Conservation (phyloP, 148 eudicot species). For the Gaultheria prostrata region DNA sequence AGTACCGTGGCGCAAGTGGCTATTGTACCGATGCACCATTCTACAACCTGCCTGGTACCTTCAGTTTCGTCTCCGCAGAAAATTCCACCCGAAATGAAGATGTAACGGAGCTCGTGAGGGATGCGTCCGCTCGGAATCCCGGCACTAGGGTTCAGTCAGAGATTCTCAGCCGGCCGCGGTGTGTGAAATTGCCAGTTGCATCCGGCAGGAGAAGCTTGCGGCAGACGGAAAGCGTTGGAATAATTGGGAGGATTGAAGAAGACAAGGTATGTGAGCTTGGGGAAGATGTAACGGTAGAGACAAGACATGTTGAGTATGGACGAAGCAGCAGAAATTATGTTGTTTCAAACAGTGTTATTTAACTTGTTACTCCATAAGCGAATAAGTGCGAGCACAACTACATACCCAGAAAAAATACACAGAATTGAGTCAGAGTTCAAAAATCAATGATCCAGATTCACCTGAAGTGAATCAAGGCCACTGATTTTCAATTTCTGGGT, state of each 20-base stretch:
- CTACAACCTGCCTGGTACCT: conserved; percentile 22
- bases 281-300: conserved; percentile 13
- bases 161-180: neutral
- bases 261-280: conserved; percentile 27
- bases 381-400: too few species aligned
- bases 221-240: conserved; percentile 20
- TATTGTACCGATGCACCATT: conserved; percentile 20
- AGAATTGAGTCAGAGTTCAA: too few species aligned
- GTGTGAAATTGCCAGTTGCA: neutral
- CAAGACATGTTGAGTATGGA: neutral
- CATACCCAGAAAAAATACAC: too few species aligned
- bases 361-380: too few species aligned
- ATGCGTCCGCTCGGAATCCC: neutral
- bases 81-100: conserved; percentile 11
- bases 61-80: conserved; percentile 21
- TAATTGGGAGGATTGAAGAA: conserved; percentile 37
- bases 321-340: neutral
- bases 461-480: too few species aligned
- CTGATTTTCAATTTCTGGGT: too few species aligned
- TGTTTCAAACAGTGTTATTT: neutral
- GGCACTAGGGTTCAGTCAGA: conserved; percentile 13
- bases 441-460: too few species aligned
- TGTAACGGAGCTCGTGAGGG: neutral
- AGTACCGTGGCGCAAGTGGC: neutral
- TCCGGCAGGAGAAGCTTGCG: neutral